A percentile compares a stretch with the other conserved stretches of the same genome.
Conservation (phyloP, 2,329 filamentous ascomycete genomes). For the Magnaporthiopsis poae region DNA sequence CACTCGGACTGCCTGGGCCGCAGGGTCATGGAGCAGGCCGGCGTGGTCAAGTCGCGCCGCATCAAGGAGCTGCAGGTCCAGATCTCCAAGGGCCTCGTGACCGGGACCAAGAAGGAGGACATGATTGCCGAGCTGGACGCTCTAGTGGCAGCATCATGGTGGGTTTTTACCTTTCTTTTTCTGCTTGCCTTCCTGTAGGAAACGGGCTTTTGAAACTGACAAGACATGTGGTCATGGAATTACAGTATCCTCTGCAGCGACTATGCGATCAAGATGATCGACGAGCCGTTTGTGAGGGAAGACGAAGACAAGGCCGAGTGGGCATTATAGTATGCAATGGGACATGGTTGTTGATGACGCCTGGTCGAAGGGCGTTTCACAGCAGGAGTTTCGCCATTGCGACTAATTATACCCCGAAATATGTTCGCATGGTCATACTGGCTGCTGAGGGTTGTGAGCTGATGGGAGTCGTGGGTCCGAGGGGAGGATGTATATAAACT, state of each 20-base stretch:
- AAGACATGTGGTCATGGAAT: constrained; percentile 2
- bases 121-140: constrained; percentile 82
- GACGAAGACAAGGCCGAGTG: constrained; percentile 72
- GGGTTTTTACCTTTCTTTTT: constrained; percentile 23
- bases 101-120: constrained; percentile 63
- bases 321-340: constrained; percentile 33
- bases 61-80: constrained; percentile 80
- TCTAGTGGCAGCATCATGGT: constrained; percentile 86
- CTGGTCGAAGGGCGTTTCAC: too few relatives aligned
- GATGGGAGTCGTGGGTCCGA: too few relatives aligned
- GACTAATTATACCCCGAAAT: too few relatives aligned
- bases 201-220: constrained; percentile 15
- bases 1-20: constrained; percentile 88
- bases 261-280: constrained; percentile 84
- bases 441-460: too few relatives aligned
- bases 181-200: constrained; percentile 2
- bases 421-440: too few relatives aligned
- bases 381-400: too few relatives aligned
- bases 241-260: constrained; percentile 84
- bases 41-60: constrained; percentile 62
- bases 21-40: constrained; percentile 73
- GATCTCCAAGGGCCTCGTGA: constrained; percentile 65
- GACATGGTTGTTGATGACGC: neutral
- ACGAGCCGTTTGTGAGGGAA: constrained; percentile 76
- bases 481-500: too few relatives aligned